Conservation (phyloP, 768 basidiomycete genomes). For the Termitomyces sp. region DNA sequence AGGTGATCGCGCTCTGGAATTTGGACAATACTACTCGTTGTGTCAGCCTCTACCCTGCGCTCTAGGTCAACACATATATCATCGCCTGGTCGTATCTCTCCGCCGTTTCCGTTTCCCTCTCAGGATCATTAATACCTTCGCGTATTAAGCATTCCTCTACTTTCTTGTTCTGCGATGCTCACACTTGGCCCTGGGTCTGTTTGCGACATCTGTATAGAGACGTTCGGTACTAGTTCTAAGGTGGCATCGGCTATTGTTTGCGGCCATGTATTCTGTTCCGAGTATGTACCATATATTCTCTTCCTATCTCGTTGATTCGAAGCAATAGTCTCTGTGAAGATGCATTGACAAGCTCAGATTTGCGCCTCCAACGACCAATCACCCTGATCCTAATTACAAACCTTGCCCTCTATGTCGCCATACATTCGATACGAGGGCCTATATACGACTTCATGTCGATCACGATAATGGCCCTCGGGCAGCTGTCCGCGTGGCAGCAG, state of each 20-base stretch:
- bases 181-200: slow-evolving; percentile 56
- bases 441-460: slow-evolving; percentile 56
- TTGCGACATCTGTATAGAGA: slow-evolving; percentile 75
- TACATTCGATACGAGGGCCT: slow-evolving; percentile 35
- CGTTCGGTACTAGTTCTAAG: slow-evolving; percentile 45
- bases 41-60: too few relatives aligned
- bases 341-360: slow-evolving; percentile 45
- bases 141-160: slow-evolving; percentile 4
- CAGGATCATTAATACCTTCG: slow-evolving; percentile 6
- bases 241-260: slow-evolving; percentile 63
- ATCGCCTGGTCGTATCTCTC: neutral
- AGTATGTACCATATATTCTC: slow-evolving; percentile 23
- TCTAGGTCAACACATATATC: too few relatives aligned
- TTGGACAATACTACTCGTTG: neutral
- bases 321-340: slow-evolving; percentile 24
- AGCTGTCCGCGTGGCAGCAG: slow-evolving; percentile 26
- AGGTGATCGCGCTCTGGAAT: neutral
- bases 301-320: neutral
- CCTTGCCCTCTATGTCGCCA: slow-evolving; percentile 61
- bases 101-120: neutral
- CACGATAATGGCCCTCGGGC: slow-evolving; percentile 25
- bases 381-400: slow-evolving; percentile 7
- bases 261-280: slow-evolving; percentile 65
- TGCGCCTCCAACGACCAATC: slow-evolving; percentile 20
- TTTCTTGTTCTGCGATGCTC: slow-evolving; percentile 45